Conservation (phyloP, 2,329 filamentous ascomycete genomes). For the Dactylellina sp. region DNA sequence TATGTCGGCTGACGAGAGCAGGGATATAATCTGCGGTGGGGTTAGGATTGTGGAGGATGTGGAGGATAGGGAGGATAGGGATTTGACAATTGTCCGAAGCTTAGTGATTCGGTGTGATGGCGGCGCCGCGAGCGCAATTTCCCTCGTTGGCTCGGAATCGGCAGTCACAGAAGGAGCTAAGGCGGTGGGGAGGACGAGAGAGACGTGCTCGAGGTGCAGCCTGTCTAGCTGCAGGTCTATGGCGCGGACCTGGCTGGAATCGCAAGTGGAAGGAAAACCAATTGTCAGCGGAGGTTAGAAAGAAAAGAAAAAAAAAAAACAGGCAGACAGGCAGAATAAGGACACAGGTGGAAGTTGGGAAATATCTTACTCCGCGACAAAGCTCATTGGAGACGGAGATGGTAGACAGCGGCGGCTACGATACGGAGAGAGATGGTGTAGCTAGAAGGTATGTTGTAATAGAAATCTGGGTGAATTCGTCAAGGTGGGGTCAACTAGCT, state of each 20-base stretch:
- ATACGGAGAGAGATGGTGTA: background rate
- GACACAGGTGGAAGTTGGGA: background rate
- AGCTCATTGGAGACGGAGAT: conserved; percentile 44
- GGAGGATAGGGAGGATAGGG: conserved; percentile 79
- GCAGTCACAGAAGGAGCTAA: conserved; percentile 59
- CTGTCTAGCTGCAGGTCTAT: conserved; percentile 75
- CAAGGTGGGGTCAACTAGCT: conserved; percentile 1
- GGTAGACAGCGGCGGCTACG: background rate
- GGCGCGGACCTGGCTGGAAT: conserved; percentile 71
- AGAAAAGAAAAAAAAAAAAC: no score
- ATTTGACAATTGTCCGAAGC: conserved; percentile 76
- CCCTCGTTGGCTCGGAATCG: conserved; percentile 61
- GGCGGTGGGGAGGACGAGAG: conserved; percentile 52
- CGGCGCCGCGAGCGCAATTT: conserved; percentile 63
- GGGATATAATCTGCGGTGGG: conserved; percentile 70
- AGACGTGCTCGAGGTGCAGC: conserved; percentile 66
- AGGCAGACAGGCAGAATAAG: background rate
- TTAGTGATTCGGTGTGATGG: conserved; percentile 69
- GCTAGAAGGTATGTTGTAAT: no score
- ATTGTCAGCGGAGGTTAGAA: conserved; percentile 16
- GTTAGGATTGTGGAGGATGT: conserved; percentile 74
- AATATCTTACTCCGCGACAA: conserved; percentile 56
- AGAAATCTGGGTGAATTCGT: conserved; percentile 1
- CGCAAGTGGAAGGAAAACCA: background rate
- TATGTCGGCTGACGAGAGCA: conserved; percentile 75